phyloP scores from a whole-genome alignment of 1,139 yeast genomes.

The Debaryomyces udenii region DNA sequence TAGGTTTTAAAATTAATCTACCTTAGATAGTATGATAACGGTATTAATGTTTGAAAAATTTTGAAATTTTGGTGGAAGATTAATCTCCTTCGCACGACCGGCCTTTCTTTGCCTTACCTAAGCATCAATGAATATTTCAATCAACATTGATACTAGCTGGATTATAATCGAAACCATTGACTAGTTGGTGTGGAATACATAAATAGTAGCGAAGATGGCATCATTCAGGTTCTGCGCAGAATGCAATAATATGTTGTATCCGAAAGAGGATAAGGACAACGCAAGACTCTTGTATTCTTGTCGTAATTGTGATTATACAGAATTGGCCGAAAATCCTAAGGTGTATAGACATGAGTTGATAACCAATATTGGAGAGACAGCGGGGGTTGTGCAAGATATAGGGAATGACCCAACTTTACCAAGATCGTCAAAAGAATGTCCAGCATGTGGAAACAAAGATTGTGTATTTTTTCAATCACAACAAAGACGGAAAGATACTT shows the following conservation, averaged over 20 bases:
- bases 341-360: conserved; percentile 93
- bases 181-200: neutral
- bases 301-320: conserved; percentile 93
- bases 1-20: no score
- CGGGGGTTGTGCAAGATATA: conserved; percentile 96
- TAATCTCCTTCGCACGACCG: conserved; percentile 8
- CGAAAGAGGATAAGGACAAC: conserved; percentile 87
- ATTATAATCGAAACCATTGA: neutral
- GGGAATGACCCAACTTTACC: conserved; percentile 97
- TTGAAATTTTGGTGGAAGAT: conserved; percentile 16
- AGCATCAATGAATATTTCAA: conserved; percentile 12
- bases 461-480: conserved; percentile 97
- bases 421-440: conserved; percentile 90
- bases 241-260: conserved; percentile 97
- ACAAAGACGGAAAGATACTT: conserved; percentile 91
- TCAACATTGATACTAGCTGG: conserved; percentile 1
- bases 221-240: conserved; percentile 92
- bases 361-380: conserved; percentile 89
- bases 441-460: conserved; percentile 81
- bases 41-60: conserved; percentile 20
- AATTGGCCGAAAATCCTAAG: conserved; percentile 83
- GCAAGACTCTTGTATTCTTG: conserved; percentile 84
- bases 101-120: conserved; percentile 20
- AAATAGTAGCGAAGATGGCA: conserved; percentile 53
- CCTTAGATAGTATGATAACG: neutral